phyloP scores from a whole-genome alignment of 106 monocot genomes.

The Phalaenopsis aphrodite region DNA sequence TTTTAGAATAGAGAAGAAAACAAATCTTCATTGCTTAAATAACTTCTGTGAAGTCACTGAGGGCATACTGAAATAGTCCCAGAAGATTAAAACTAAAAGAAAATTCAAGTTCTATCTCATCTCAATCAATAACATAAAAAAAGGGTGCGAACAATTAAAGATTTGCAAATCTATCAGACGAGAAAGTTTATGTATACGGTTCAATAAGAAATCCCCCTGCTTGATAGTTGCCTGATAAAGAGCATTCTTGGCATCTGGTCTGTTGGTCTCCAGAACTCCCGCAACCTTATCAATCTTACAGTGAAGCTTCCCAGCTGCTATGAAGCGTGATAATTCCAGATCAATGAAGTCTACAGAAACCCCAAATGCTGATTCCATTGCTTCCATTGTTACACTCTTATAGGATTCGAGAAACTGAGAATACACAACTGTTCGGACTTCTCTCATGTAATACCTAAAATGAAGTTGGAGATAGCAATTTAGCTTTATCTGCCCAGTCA shows the following conservation, averaged over 20 bases:
- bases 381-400: constrained; percentile 98
- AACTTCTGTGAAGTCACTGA: too few relatives aligned
- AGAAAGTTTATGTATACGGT: constrained; percentile 92
- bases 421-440: constrained; percentile 84
- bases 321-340: constrained; percentile 90
- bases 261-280: constrained; percentile 86
- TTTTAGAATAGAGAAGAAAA: too few relatives aligned
- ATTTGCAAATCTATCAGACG: constrained; percentile 86
- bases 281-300: constrained; percentile 98
- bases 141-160: too few relatives aligned
- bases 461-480: constrained; percentile 93
- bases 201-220: constrained; percentile 91
- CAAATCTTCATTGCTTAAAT: too few relatives aligned
- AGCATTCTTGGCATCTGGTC: constrained; percentile 92
- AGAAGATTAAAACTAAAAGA: too few relatives aligned
- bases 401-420: constrained; percentile 95
- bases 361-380: constrained; percentile 91
- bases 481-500: constrained; percentile 83
- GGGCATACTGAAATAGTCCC: too few relatives aligned
- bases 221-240: constrained; percentile 97
- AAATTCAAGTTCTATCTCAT: too few relatives aligned
- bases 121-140: too few relatives aligned
- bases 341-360: constrained; percentile 95
- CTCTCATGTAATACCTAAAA: constrained; percentile 94
- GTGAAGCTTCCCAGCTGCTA: constrained; percentile 90